Conservation (phyloP, 2,329 filamentous ascomycete genomes). For the Pseudogymnoascus sp. region DNA sequence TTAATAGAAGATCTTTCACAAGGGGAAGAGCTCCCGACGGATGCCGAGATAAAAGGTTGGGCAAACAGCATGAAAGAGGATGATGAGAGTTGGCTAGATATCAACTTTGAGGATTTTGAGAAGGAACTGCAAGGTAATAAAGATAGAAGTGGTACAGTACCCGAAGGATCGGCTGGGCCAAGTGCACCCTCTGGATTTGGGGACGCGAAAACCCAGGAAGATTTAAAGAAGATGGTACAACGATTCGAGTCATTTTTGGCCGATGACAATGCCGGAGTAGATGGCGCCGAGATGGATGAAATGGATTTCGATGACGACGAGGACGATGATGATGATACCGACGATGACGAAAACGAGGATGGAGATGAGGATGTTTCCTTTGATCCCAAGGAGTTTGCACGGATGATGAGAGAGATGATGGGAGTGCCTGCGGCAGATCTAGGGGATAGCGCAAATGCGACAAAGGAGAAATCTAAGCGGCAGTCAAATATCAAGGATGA, state of each 20-base stretch:
- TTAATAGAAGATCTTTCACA: conserved; percentile 60
- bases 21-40: conserved; percentile 64
- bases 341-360: conserved; percentile 50
- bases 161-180: conserved; percentile 23
- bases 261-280: conserved; percentile 71
- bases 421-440: conserved; percentile 43
- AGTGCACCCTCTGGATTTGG: conserved; percentile 46
- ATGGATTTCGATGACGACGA: conserved; percentile 55
- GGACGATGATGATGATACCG: conserved; percentile 41
- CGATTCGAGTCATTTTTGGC: conserved; percentile 90
- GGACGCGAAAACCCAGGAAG: conserved; percentile 60
- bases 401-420: conserved; percentile 91
- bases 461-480: not conserved
- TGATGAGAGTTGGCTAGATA: conserved; percentile 85
- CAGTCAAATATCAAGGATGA: conserved; percentile 19
- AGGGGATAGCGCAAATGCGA: not conserved
- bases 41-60: conserved; percentile 70
- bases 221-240: conserved; percentile 84
- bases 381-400: conserved; percentile 68
- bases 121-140: conserved; percentile 57
- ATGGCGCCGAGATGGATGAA: conserved; percentile 67
- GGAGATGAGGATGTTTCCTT: conserved; percentile 72
- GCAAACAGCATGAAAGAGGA: conserved; percentile 56
- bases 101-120: conserved; percentile 85
- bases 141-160: conserved; percentile 29